Base-by-base conservation (phyloP, 225 moss, liverwort and hornwort genomes). In the Pseudisothecium myosuroides region DNA sequence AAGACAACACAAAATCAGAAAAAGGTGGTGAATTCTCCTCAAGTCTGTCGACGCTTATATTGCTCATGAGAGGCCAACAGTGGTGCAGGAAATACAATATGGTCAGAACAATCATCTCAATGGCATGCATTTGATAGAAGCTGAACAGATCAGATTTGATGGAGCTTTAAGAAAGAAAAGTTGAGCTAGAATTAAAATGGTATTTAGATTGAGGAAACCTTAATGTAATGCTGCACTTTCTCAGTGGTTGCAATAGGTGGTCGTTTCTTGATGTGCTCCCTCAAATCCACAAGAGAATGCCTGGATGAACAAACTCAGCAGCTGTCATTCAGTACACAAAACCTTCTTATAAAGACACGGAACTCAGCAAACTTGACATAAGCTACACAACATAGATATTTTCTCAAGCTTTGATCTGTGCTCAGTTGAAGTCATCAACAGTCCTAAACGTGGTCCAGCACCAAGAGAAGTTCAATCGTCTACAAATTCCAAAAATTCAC, bases 241-340 rank as follows among this genome's bases (percentile, higher is more conserved):
- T 98, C 97, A 76, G 97, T 95, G 78, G 97, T 96, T 85, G 98
- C 98, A 88, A 98, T 89, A 71, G 97, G 95, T 36, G 98, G 98
- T 88, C 98, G 88, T 91, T 98, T 98, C 88, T 93, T 97, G 27
- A 98, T 98, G 88, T 98, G 98, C 87, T 95, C 94, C 88, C 98
- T 95, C 87, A 98, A 87, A 88, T 93, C 94, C 75, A 93, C 88
- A 54, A 98, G 90, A 89, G 97, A 97, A 90, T 96, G 94, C 71
- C 97, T 97, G 93, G 24, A 83, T 80, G 80, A 77, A 82, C 49
- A 65, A 83, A 81, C 34, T 54, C 85, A 89, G 65, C 37, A 84
- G 69, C 59, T 68, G 68, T 59, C 68, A 68, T 79, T 84, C 68
- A 41, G n/a, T 15, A 73, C 69, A 63, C n/a, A 52, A 62, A 14